Conservation (phyloP, 768 basidiomycete species). For the Boletus rubescentipes region DNA sequence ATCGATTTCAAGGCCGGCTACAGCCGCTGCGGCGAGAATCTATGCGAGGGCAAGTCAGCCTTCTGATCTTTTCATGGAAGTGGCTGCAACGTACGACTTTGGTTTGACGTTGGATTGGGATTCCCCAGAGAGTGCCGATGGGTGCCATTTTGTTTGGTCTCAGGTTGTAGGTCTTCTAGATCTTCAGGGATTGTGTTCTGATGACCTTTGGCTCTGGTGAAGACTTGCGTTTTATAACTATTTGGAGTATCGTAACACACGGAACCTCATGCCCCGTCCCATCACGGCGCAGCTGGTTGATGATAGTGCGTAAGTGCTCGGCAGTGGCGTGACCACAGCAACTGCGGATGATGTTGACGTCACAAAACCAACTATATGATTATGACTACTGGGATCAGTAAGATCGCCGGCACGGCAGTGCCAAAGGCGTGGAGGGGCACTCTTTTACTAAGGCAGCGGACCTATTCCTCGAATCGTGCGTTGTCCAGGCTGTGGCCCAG, state of each 20-base stretch:
- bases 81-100: conserved; percentile 25
- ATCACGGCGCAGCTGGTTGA: neutral
- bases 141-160: conserved; percentile 19
- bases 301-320: too few relatives aligned
- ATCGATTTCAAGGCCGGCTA: conserved; percentile 29
- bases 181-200: neutral
- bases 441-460: too few relatives aligned
- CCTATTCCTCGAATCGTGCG: too few relatives aligned
- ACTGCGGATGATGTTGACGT: neutral
- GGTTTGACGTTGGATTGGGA: conserved; percentile 24
- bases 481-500: too few relatives aligned
- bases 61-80: too few relatives aligned
- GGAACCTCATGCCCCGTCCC: neutral
- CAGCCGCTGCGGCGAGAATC: conserved; percentile 25
- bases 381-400: too few relatives aligned
- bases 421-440: too few relatives aligned
- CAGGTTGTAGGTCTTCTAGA: neutral
- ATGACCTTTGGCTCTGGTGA: neutral
- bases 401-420: too few relatives aligned
- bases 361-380: too few relatives aligned
- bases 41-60: conserved; percentile 1
- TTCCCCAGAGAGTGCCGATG: conserved; percentile 28
- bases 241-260: neutral
- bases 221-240: conserved; percentile 11
- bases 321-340: neutral